These are phyloP conservation scores for Candida nemodendra DNA, from an alignment of 805 yeast genomes.

Conservation along the genomic window DNA sequence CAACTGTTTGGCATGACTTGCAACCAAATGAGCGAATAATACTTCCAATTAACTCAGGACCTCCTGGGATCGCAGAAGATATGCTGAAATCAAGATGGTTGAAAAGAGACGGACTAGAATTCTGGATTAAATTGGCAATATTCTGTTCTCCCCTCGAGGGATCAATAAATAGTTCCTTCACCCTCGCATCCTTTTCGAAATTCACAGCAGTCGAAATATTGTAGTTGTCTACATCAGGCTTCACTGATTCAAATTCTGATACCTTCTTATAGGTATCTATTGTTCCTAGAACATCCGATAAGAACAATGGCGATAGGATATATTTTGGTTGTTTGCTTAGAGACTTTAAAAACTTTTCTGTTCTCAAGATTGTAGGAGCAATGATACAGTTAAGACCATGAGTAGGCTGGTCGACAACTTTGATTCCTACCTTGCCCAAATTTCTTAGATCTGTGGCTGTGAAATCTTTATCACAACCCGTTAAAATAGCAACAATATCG, in stretches of 20 bases:
- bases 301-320: conserved; percentile 55
- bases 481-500: conserved; percentile 49
- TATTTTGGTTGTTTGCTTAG: conserved; percentile 54
- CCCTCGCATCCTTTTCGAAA: conserved; percentile 32
- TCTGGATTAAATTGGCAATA: conserved; percentile 18
- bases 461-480: conserved; percentile 61
- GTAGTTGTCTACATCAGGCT: conserved; percentile 28
- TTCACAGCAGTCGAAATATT: conserved; percentile 29
- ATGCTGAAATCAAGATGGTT: conserved; percentile 49
- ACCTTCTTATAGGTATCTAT: conserved; percentile 26
- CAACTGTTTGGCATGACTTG: conserved; percentile 15
- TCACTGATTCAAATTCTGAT: conserved; percentile 24
- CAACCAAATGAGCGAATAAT: conserved; percentile 63
- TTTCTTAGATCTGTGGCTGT: conserved; percentile 41
- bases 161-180: conserved; percentile 33
- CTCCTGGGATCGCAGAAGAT: conserved; percentile 60
- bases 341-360: conserved; percentile 80
- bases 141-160: conserved; percentile 18
- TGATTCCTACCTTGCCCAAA: conserved; percentile 57
- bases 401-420: conserved; percentile 41
- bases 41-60: conserved; percentile 50
- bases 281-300: conserved; percentile 45
- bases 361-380: conserved; percentile 80
- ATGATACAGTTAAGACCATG: conserved; percentile 50
- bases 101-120: conserved; percentile 40